Percentiles rank a stretch among this genome's conserved stretches.
These are phyloP conservation scores for Fusarium sacchari DNA, from an alignment of 2,329 filamentous ascomycete species.

Conservation along the genomic window DNA sequence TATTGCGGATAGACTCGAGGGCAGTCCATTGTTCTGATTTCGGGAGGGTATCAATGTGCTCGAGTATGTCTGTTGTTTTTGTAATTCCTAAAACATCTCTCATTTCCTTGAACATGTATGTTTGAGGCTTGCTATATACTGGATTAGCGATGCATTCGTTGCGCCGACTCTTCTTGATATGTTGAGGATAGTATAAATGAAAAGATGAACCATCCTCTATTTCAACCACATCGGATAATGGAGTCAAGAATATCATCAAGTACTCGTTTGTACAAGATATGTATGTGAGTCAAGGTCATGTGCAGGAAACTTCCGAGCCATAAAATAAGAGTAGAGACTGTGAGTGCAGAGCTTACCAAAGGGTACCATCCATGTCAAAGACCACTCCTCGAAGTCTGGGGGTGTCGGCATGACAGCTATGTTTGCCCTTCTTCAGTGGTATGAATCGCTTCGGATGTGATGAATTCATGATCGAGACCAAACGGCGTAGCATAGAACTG, in stretches of 20 bases:
- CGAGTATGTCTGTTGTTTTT: slow-evolving; percentile 82
- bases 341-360: slow-evolving; percentile 72
- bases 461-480: slow-evolving; percentile 56
- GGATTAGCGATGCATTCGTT: slow-evolving; percentile 2
- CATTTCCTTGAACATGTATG: slow-evolving; percentile 96
- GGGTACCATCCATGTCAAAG: slow-evolving; percentile 95
- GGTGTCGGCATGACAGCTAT: slow-evolving; percentile 44
- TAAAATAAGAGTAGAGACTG: neutral
- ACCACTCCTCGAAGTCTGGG: slow-evolving; percentile 70
- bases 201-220: neutral
- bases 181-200: neutral
- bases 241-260: neutral
- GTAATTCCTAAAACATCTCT: slow-evolving; percentile 76
- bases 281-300: neutral
- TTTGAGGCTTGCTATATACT: slow-evolving; percentile 78
- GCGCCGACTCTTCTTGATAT: neutral
- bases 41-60: slow-evolving; percentile 83
- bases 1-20: slow-evolving; percentile 76
- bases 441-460: slow-evolving; percentile 61
- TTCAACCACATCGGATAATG: neutral
- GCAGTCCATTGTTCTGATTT: slow-evolving; percentile 68
- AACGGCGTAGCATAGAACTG: slow-evolving; percentile 38
- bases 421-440: slow-evolving; percentile 58
- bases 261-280: slow-evolving; percentile 19
- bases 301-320: neutral